These are phyloP conservation scores for Puccinia novopanici DNA, from an alignment of 1,284 basidiomycete species.

Conservation along the genomic window DNA sequence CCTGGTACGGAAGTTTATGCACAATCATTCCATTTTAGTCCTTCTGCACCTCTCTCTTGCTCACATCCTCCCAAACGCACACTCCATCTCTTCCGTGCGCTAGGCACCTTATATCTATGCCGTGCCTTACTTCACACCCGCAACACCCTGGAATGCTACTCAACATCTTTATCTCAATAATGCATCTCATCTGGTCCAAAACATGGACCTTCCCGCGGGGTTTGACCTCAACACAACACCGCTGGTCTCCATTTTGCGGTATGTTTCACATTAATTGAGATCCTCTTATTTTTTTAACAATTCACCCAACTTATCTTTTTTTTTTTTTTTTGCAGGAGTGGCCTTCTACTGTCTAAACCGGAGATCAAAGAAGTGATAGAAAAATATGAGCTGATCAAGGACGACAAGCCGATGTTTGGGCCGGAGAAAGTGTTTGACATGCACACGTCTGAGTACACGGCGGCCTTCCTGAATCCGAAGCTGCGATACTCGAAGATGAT, in stretches of 20 bases:
- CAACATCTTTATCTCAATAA: slow-evolving; percentile 47
- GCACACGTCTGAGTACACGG: slow-evolving; percentile 25
- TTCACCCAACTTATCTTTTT: not conserved
- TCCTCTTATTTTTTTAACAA: not conserved
- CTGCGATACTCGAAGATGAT: slow-evolving; percentile 42
- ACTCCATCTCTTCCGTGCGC: not conserved
- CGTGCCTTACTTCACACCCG: slow-evolving; percentile 19
- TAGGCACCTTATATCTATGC: slow-evolving; percentile 38
- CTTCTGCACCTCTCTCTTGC: not conserved
- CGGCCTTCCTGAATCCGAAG: slow-evolving; percentile 26
- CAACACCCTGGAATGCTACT: slow-evolving; percentile 37
- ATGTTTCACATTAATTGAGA: not conserved
- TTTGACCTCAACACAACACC: slow-evolving; percentile 39
- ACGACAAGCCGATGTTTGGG: slow-evolving; percentile 27
- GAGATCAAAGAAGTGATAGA: slow-evolving; percentile 35
- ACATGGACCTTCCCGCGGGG: slow-evolving; percentile 25
- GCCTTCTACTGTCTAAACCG: slow-evolving; percentile 34
- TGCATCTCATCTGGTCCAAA: slow-evolving; percentile 12
- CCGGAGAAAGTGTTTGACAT: slow-evolving; percentile 43
- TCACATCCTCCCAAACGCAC: not conserved
- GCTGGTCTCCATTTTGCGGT: slow-evolving; percentile 41
- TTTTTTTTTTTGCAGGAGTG: slow-evolving; percentile 13
- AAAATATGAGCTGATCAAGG: slow-evolving; percentile 23
- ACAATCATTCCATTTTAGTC: not conserved
- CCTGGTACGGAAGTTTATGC: slow-evolving; percentile 16